phyloP scores from a whole-genome alignment of 176 grass and related monocot genomes.

The Melocanna baccifera region DNA sequence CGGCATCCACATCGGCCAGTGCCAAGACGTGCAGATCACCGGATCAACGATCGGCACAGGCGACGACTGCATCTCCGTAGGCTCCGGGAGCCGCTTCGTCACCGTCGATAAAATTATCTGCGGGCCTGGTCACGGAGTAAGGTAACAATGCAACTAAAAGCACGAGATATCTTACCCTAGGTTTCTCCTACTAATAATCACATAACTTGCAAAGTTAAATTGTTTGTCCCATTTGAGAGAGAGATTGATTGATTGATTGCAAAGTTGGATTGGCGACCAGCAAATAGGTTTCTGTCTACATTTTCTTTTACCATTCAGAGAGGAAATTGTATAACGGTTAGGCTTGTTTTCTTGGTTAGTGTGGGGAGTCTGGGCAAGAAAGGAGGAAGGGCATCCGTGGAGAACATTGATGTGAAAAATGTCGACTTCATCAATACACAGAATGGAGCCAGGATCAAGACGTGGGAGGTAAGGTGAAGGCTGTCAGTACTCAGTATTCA shows the following conservation, averaged over 20 bases:
- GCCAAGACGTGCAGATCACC: slow-evolving; percentile 29
- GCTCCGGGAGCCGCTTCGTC: slow-evolving; percentile 34
- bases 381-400: slow-evolving; percentile 13
- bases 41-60: slow-evolving; percentile 23
- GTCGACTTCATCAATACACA: slow-evolving; percentile 26
- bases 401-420: slow-evolving; percentile 45
- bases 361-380: slow-evolving; percentile 49
- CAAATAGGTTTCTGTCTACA: too few species aligned
- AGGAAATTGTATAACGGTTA: not conserved
- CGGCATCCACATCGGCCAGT: slow-evolving; percentile 45
- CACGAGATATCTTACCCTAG: not conserved
- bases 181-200: too few species aligned
- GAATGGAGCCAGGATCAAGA: slow-evolving; percentile 66
- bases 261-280: too few species aligned
- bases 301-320: not conserved
- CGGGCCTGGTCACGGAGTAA: slow-evolving; percentile 59
- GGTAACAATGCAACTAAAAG: slow-evolving; percentile 28
- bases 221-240: too few species aligned
- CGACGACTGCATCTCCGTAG: slow-evolving; percentile 67
- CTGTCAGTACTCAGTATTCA: not conserved
- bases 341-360: slow-evolving; percentile 11
- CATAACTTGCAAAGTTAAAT: too few species aligned
- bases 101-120: slow-evolving; percentile 32
- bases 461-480: slow-evolving; percentile 32
- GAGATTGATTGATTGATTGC: too few species aligned